Evolutionary conservation across 140 eudicot genomes (phyloP).

Genomic region (Bidens hawaiensis): DNA sequence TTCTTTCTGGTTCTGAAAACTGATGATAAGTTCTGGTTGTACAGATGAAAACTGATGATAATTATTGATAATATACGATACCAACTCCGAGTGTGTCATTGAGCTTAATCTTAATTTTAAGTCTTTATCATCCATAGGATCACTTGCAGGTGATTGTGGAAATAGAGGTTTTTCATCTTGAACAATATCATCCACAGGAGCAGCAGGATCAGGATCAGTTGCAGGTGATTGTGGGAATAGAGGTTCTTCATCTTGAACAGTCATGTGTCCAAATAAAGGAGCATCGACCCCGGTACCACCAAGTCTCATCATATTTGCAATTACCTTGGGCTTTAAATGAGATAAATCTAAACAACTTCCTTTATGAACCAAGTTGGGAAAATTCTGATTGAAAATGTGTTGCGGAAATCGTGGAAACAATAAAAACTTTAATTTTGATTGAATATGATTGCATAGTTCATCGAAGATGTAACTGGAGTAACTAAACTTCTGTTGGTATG

Average conservation of each 20-base stretch:
- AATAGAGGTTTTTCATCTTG: background rate
- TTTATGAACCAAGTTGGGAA: slow-evolving; percentile 4
- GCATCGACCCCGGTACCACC: background rate
- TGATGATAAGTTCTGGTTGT: too few relatives aligned
- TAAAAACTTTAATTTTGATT: slow-evolving; percentile 2
- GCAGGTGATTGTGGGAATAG: background rate
- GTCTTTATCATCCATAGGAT: background rate
- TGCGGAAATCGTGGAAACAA: slow-evolving; percentile 8
- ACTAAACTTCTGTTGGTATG: slow-evolving; percentile 1
- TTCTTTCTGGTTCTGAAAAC: too few relatives aligned
- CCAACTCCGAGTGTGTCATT: too few relatives aligned
- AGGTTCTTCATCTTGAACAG: background rate
- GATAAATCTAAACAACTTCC: background rate
- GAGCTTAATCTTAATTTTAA: too few relatives aligned
- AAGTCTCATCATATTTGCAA: background rate
- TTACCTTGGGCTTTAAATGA: slow-evolving; percentile 4
- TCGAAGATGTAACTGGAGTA: slow-evolving; percentile 7
- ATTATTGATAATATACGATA: too few relatives aligned
- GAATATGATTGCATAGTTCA: background rate
- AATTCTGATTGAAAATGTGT: slow-evolving; percentile 5
- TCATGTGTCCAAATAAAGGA: slow-evolving; percentile 6
- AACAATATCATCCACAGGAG: background rate
- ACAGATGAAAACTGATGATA: too few relatives aligned
- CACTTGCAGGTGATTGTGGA: background rate
- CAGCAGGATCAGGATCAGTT: too few relatives aligned